phyloP scores from a whole-genome alignment of 169 alveolate genomes.

The Plasmodium ovale region DNA sequence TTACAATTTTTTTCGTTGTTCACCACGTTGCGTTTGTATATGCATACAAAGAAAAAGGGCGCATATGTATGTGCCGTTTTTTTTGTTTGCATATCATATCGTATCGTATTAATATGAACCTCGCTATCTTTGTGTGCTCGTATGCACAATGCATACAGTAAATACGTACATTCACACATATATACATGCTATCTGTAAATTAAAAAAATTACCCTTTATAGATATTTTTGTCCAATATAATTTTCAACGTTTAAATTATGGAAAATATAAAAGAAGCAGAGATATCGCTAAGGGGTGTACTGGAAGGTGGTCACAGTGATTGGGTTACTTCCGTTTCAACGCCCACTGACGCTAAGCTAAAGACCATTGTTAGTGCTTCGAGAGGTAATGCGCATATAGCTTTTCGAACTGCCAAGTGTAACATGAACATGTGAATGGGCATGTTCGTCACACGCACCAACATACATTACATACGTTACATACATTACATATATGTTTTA shows the following conservation, averaged over 20 bases:
- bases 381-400: constrained; percentile 87
- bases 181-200: neutral
- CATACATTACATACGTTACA: too few relatives aligned
- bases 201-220: neutral
- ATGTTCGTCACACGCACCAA: too few relatives aligned
- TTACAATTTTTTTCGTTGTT: neutral
- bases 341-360: constrained; percentile 90
- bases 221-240: constrained; percentile 23
- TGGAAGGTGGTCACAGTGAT: constrained; percentile 94
- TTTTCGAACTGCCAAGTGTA: too few relatives aligned
- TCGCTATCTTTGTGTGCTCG: neutral
- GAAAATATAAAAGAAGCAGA: constrained; percentile 78
- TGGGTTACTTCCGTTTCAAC: constrained; percentile 97
- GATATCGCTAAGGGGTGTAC: constrained; percentile 88
- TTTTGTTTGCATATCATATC: too few relatives aligned
- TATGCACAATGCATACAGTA: constrained; percentile 1
- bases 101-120: too few relatives aligned
- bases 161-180: constrained; percentile 3
- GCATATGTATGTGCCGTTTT: neutral
- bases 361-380: constrained; percentile 93
- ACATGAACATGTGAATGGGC: too few relatives aligned
- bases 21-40: neutral
- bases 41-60: neutral
- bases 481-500: too few relatives aligned
- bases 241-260: constrained; percentile 16